These are phyloP conservation scores for Vigna reflexopilosa DNA, from an alignment of 306 rosid species.

Conservation along the genomic window DNA sequence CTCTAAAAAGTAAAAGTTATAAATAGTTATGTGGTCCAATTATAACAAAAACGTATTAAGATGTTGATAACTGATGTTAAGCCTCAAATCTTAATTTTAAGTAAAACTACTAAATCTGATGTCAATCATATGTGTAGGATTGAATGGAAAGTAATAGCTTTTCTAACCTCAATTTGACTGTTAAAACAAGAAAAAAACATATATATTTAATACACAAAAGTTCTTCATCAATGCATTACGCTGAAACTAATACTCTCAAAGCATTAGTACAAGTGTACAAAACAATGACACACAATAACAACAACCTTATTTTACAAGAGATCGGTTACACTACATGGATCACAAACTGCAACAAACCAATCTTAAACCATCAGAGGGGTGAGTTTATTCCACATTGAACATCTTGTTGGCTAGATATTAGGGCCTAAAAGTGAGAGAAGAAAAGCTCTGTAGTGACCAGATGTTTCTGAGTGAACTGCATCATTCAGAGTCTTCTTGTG, in stretches of 20 bases:
- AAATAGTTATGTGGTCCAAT: too few relatives aligned
- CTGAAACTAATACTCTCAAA: not conserved
- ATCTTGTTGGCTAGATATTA: conserved; percentile 46
- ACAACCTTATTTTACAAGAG: not conserved
- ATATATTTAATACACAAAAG: not conserved
- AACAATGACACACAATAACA: not conserved
- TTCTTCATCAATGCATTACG: not conserved
- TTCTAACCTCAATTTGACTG: not conserved
- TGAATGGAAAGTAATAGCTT: not conserved
- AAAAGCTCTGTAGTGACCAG: conserved; percentile 70
- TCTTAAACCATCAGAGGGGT: conserved; percentile 13
- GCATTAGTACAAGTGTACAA: not conserved
- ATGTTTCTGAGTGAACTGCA: conserved; percentile 86
- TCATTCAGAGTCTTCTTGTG: conserved; percentile 67
- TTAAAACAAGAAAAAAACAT: not conserved
- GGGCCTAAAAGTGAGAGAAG: conserved; percentile 78
- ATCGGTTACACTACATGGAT: not conserved
- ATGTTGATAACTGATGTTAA: not conserved
- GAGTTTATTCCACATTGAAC: conserved; percentile 31
- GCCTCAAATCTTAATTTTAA: not conserved
- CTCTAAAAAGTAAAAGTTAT: not conserved
- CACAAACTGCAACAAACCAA: conserved; percentile 2
- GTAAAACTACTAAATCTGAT: not conserved
- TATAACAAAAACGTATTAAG: too few relatives aligned
- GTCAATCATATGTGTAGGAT: not conserved